Base-by-base conservation (phyloP, 2,329 filamentous ascomycete species). In the Colletotrichum sp. region DNA sequence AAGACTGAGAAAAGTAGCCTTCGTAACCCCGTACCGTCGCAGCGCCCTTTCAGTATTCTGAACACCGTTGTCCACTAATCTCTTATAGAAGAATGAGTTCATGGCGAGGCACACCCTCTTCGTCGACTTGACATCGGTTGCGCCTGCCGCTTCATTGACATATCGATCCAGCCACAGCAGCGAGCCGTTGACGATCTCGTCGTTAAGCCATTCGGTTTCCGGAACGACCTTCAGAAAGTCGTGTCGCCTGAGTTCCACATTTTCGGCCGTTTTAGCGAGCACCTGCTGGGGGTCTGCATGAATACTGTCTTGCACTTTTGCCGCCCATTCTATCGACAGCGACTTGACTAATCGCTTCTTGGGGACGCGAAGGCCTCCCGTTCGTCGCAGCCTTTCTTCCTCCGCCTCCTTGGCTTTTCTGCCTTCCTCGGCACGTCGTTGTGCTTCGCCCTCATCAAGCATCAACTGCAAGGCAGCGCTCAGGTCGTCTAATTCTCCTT, bases 101-200 rank as follows among this genome's bases (percentile, higher is more conserved):
- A 94, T 89, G 1, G 90, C 89, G 63, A 93, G 88, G 77, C 92
- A 92, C 72, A 91, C 91, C 8, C 93, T 92, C 4, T 90, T 66
- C 22, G 6, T 82, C n/a, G 77, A 77, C 22, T 67, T 68, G 19
- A 73, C 80, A 78, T 88, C 86, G 66, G 85, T 86, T 70, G 88
- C 88, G 30, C 92, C 92, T 32, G 88, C 89, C 36, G 88, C 85
- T 74, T 88, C 84, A 81, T 94, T 93, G 80, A 92, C 85, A 66
- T 88, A 89, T 19, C 88, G 86, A 64, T 92, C 91, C 16, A 95
- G 85, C 80, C 91, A 90, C 32, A 89, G 84, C 30, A 95, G 87
- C 64, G 91, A 91, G 16, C 91, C 90, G 79, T 95, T 95, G 79
- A 96, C 91, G 67, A 94, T 91, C 79, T 95, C 93, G 82, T 96